A percentile compares a stretch with the other conserved stretches of the same genome.
Evolutionary conservation across 2,329 filamentous ascomycete genomes (phyloP).

Genomic region (Ascosphaera aggregata): DNA sequence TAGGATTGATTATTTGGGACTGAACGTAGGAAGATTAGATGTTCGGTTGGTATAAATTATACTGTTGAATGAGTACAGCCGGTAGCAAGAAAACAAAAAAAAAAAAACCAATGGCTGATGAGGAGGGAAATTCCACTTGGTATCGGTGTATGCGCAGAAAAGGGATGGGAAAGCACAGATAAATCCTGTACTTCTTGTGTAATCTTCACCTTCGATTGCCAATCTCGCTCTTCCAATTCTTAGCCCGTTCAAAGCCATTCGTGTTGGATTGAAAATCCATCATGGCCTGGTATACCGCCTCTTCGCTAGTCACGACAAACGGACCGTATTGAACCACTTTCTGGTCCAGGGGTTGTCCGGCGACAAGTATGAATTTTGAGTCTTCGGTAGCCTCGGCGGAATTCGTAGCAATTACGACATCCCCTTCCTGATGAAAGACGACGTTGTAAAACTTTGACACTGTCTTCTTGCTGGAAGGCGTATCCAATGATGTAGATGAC

Average conservation of each 20-base stretch:
- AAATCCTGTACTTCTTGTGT: too few species aligned
- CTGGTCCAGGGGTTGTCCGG: conserved; percentile 60
- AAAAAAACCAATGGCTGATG: too few species aligned
- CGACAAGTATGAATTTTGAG: conserved; percentile 37
- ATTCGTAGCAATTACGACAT: conserved; percentile 49
- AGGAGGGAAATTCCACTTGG: too few species aligned
- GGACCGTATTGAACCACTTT: conserved; percentile 65
- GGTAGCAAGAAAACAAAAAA: too few species aligned
- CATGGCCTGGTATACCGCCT: conserved; percentile 54
- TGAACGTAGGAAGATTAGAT: too few species aligned
- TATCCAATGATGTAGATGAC: conserved; percentile 7
- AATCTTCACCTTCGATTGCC: conserved; percentile 44
- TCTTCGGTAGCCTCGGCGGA: conserved; percentile 37
- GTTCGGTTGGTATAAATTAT: too few species aligned
- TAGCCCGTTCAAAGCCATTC: conserved; percentile 62
- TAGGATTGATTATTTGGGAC: too few species aligned
- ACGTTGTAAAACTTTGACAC: conserved; percentile 65
- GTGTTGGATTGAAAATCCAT: conserved; percentile 47
- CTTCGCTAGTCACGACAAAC: conserved; percentile 51
- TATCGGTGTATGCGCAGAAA: too few species aligned
- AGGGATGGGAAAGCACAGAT: too few species aligned
- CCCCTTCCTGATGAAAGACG: conserved; percentile 61
- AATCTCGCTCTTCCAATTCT: conserved; percentile 68
- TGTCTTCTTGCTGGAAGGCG: conserved; percentile 15
- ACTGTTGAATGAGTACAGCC: too few species aligned